Base-by-base conservation (phyloP, 2,329 filamentous ascomycete genomes). In the Aspergillus proliferans region DNA sequence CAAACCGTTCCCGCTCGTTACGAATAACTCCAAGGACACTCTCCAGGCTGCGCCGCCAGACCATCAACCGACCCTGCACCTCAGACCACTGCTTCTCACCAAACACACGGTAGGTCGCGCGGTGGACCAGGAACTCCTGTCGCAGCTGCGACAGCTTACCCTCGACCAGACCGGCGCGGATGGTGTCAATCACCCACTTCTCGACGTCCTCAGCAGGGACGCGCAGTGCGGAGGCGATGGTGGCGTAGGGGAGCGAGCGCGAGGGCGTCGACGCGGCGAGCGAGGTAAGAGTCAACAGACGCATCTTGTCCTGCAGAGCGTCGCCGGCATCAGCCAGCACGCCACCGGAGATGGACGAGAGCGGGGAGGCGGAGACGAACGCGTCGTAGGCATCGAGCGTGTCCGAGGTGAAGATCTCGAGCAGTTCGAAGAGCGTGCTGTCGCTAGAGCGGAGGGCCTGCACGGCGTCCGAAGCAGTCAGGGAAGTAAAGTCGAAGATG, bases 111-210 rank as follows among this genome's bases (percentile, higher is more conserved):
- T 97, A 96, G 52, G 90, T 95, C 62, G 89, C 89, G 68, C 93
- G 85, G 79, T 98, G 93, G 54, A 98, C 89, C 47, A 96, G 80
- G 80, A 98, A 97, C 55, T 92, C 87, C 68, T 88, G 83, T 69
- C 89, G 90, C 68, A 92, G 81, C 76, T 98, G 93, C 51, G 87
- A 93, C 59, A 98, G 83, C 75, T 95, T 95, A 68, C 93, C 93
- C 77, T 98, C 93, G 46, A 98, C 88, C 34, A 98, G 83, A 30
- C 91, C 90, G 43, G 91, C 89, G 59, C 93, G 88, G 73, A 98
- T 96, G 59, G 94, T 91, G 70, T 98, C 93, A 64, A 98, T 98
- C 58, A 94, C 89, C 93, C 93, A 98, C 80, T 92, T 87, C 79
- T 98, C 93, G 39, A 97, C 89, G 55, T 97, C 89, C 56, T 87